A percentile compares a stretch with the other conserved stretches of the same genome.
These are phyloP conservation scores for Saccharomycopsis synnaedendra DNA, from an alignment of 805 yeast species.

Conservation along the genomic window DNA sequence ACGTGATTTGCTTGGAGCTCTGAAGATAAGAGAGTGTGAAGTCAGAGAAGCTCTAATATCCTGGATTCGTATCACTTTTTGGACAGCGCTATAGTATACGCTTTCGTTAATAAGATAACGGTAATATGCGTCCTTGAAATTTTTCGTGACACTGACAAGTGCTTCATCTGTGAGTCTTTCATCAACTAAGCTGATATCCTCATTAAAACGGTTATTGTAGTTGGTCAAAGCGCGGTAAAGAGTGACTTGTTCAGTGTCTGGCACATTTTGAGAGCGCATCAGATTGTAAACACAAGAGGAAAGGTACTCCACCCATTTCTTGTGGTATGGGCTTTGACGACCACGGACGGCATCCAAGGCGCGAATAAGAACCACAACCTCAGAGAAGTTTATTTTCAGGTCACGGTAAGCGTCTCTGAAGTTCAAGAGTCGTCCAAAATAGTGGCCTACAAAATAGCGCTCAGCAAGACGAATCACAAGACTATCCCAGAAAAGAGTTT, in stretches of 20 bases:
- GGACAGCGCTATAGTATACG: constrained; percentile 41
- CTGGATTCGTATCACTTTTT: constrained; percentile 40
- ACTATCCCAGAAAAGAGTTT: constrained; percentile 23
- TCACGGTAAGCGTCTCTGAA: constrained; percentile 54
- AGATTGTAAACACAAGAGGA: not conserved
- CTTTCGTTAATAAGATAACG: constrained; percentile 43
- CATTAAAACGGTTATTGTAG: constrained; percentile 15
- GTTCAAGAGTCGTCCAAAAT: constrained; percentile 45
- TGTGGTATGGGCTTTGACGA: constrained; percentile 17
- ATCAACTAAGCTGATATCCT: constrained; percentile 17
- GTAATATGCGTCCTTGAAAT: constrained; percentile 40
- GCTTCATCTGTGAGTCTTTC: constrained; percentile 29
- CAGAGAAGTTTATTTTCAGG: constrained; percentile 48
- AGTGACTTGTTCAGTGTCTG: not conserved
- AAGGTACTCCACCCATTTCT: constrained; percentile 57
- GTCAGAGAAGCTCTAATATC: constrained; percentile 39
- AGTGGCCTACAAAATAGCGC: constrained; percentile 21
- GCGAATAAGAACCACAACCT: constrained; percentile 20
- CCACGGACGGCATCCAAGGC: constrained; percentile 7
- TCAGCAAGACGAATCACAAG: constrained; percentile 27
- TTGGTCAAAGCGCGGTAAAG: constrained; percentile 6
- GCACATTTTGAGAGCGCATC: not conserved
- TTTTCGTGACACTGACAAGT: constrained; percentile 39
- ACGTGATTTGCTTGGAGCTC: constrained; percentile 19
- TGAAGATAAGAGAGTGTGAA: constrained; percentile 23